Percentiles rank a stretch among this genome's conserved stretches.
phyloP scores from a whole-genome alignment of 805 yeast genomes.

The Monosporozyma unispora region DNA sequence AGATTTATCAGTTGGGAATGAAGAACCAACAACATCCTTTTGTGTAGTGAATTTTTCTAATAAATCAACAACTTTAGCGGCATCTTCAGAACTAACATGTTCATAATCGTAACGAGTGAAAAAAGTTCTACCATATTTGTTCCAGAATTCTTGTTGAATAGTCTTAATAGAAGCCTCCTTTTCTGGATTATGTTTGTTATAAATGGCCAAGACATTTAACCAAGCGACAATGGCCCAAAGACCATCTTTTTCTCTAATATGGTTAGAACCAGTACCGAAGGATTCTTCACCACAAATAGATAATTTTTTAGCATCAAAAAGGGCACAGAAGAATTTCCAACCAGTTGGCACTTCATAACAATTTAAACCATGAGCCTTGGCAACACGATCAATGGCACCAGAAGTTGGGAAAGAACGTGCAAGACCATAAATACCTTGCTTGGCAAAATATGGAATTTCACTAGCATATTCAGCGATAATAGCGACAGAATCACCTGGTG shows the following conservation, averaged over 20 bases:
- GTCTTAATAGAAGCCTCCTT: slow-evolving; percentile 58
- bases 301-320: slow-evolving; percentile 85
- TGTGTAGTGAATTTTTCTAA: slow-evolving; percentile 36
- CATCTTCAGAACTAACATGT: slow-evolving; percentile 68
- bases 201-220: slow-evolving; percentile 89
- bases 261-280: slow-evolving; percentile 96
- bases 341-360: slow-evolving; percentile 97
- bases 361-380: slow-evolving; percentile 60
- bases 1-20: slow-evolving; percentile 37
- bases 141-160: slow-evolving; percentile 84
- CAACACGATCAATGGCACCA: slow-evolving; percentile 88
- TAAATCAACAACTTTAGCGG: slow-evolving; percentile 52
- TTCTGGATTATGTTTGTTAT: slow-evolving; percentile 51
- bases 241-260: slow-evolving; percentile 95
- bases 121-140: slow-evolving; percentile 89
- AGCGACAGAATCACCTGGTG: slow-evolving; percentile 98
- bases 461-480: slow-evolving; percentile 89
- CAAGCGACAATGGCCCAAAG: slow-evolving; percentile 96
- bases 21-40: slow-evolving; percentile 41
- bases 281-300: slow-evolving; percentile 98
- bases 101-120: slow-evolving; percentile 95
- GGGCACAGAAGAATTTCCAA: slow-evolving; percentile 95
- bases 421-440: slow-evolving; percentile 79
- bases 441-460: slow-evolving; percentile 86
- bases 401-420: slow-evolving; percentile 98